A percentile compares a stretch with the other conserved stretches of the same genome.
Conservation (phyloP, 352 stramenopile species). For the Globisporangium cylindrosporum region DNA sequence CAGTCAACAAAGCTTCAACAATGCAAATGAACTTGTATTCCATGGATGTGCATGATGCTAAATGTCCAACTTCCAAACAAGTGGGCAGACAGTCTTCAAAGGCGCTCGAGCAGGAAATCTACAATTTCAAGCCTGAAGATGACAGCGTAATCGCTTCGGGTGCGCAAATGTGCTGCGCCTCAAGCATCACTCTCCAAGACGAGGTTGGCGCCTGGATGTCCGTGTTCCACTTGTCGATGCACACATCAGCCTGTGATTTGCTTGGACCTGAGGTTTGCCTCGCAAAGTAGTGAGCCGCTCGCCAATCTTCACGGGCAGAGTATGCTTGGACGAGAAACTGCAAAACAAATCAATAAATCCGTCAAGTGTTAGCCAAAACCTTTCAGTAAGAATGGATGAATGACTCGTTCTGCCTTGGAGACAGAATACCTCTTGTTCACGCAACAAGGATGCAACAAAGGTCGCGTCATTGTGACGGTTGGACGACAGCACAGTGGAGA, state of each 20-base stretch:
- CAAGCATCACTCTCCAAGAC: constrained; percentile 15
- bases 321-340: constrained; percentile 17
- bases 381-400: neutral
- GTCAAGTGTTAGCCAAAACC: neutral
- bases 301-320: constrained; percentile 17
- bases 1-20: neutral
- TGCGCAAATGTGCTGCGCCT: constrained; percentile 14
- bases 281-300: constrained; percentile 4
- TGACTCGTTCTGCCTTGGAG: neutral
- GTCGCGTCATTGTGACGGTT: constrained; percentile 41
- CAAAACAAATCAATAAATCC: neutral
- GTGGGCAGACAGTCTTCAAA: neutral
- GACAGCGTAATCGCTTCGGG: constrained; percentile 13
- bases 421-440: constrained; percentile 25
- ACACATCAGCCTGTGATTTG: neutral
- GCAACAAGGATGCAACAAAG: constrained; percentile 49
- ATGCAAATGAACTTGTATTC: neutral
- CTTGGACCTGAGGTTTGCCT: neutral
- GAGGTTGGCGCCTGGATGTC: constrained; percentile 10
- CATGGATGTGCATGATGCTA: neutral
- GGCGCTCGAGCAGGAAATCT: neutral
- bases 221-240: constrained; percentile 16
- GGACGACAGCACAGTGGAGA: constrained; percentile 17
- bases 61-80: neutral
- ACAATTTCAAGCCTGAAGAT: neutral